phyloP scores from a whole-genome alignment of 805 yeast genomes.

The Citeromyces matritensis region DNA sequence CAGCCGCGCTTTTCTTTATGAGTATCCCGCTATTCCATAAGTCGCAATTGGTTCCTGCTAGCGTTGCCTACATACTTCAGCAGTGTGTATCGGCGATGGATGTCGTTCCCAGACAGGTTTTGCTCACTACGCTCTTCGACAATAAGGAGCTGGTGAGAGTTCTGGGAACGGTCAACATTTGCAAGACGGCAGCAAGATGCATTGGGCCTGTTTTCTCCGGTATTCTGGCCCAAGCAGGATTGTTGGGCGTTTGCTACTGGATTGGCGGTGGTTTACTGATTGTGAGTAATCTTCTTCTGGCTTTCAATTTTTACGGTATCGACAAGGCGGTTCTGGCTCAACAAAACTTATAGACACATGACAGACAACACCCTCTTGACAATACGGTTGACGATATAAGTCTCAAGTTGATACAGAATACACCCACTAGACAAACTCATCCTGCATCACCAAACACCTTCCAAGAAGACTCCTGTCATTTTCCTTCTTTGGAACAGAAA shows the following conservation, averaged over 20 bases:
- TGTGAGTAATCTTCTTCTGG: constrained; percentile 28
- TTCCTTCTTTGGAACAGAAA: too few relatives aligned
- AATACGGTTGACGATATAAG: too few relatives aligned
- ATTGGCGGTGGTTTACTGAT: constrained; percentile 37
- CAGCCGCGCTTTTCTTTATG: constrained; percentile 55
- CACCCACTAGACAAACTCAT: too few relatives aligned
- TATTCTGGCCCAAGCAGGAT: constrained; percentile 35
- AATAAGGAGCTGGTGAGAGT: constrained; percentile 55
- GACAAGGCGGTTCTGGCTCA: constrained; percentile 16
- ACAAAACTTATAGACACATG: constrained; percentile 1
- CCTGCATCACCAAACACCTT: too few relatives aligned
- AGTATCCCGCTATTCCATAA: constrained; percentile 29
- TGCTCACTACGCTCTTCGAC: constrained; percentile 53
- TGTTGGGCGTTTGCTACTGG: constrained; percentile 32
- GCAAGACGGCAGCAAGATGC: constrained; percentile 74
- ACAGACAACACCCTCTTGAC: too few relatives aligned
- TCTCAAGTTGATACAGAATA: too few relatives aligned
- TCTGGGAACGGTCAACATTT: constrained; percentile 77
- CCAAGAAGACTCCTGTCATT: too few relatives aligned
- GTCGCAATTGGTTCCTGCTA: constrained; percentile 21
- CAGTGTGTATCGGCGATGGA: constrained; percentile 70
- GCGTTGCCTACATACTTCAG: constrained; percentile 34
- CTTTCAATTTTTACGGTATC: constrained; percentile 21
- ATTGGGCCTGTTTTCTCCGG: constrained; percentile 78
- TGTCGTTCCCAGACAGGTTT: constrained; percentile 80